Conservation (phyloP, 148 eudicot genomes). For the Hydrangea macrophylla region DNA sequence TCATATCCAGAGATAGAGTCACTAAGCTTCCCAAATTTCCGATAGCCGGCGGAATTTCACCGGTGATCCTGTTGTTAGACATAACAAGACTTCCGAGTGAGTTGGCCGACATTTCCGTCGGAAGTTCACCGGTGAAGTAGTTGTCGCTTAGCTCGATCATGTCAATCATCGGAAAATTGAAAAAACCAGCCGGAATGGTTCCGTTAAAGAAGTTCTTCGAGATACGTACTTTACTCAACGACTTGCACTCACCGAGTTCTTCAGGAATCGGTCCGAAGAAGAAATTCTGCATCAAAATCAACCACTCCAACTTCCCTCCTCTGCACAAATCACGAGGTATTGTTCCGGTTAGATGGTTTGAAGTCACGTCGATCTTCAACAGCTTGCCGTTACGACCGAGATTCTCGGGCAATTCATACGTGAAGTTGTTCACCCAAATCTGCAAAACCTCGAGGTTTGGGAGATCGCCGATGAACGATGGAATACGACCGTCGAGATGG, state of each 20-base stretch:
- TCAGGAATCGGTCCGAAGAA: constrained; percentile 33
- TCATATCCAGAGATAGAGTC: constrained; percentile 27
- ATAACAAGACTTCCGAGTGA: constrained; percentile 22
- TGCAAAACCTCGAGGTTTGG: constrained; percentile 44
- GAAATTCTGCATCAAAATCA: constrained; percentile 38
- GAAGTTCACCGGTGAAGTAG: constrained; percentile 45
- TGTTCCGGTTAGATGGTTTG: constrained; percentile 40
- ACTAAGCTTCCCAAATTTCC: constrained; percentile 23
- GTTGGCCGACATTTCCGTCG: constrained; percentile 26
- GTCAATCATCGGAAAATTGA: constrained; percentile 28
- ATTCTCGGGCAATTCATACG: constrained; percentile 37
- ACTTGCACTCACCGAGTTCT: constrained; percentile 40
- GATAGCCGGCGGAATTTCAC: constrained; percentile 36
- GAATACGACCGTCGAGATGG: constrained; percentile 42
- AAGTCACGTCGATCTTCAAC: constrained; percentile 23
- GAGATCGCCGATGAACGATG: constrained; percentile 40
- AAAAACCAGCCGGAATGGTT: constrained; percentile 36
- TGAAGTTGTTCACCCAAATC: constrained; percentile 45
- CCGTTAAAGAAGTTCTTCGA: constrained; percentile 35
- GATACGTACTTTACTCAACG: constrained; percentile 32
- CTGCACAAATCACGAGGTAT: constrained; percentile 34
- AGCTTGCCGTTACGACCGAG: constrained; percentile 39
- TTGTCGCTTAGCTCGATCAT: constrained; percentile 36
- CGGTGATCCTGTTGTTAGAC: constrained; percentile 37
- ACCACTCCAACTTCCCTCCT: constrained; percentile 26